These are phyloP conservation scores for Rhodotorula sp. DNA, from an alignment of 1,284 basidiomycete species.

Conservation along the genomic window DNA sequence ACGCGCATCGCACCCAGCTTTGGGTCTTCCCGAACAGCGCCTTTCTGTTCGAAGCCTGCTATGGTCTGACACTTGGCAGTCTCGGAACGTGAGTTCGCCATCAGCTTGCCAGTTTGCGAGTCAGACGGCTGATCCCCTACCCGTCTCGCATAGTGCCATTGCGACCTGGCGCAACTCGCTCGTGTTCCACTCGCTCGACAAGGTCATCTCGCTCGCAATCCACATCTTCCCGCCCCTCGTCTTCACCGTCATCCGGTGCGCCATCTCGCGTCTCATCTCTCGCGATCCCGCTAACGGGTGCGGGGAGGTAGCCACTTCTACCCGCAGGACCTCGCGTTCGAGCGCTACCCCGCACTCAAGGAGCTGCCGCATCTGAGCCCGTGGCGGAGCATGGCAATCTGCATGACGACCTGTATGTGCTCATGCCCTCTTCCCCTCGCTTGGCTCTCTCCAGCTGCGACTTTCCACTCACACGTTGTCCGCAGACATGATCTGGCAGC, in stretches of 20 bases:
- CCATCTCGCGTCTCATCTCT: neutral
- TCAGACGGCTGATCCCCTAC: neutral
- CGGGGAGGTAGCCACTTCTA: slow-evolving; percentile 35
- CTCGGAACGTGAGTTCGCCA: slow-evolving; percentile 36
- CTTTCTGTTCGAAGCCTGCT: slow-evolving; percentile 47
- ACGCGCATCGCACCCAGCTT: slow-evolving; percentile 25
- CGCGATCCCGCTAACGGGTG: neutral
- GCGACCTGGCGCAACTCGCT: slow-evolving; percentile 51
- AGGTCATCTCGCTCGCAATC: slow-evolving; percentile 49
- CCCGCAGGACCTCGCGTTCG: slow-evolving; percentile 34
- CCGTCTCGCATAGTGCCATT: slow-evolving; percentile 37
- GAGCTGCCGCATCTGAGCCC: slow-evolving; percentile 25
- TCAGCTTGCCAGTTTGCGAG: too few species aligned
- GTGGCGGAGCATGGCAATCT: slow-evolving; percentile 40
- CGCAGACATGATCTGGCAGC: slow-evolving; percentile 47
- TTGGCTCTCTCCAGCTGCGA: too few species aligned
- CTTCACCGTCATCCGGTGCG: slow-evolving; percentile 42
- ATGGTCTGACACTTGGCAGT: slow-evolving; percentile 48
- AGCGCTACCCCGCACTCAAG: slow-evolving; percentile 44
- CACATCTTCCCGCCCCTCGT: slow-evolving; percentile 47
- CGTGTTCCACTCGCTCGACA: slow-evolving; percentile 50
- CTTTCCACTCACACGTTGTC: neutral
- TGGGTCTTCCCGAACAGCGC: slow-evolving; percentile 46
- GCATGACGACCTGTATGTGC: slow-evolving; percentile 40
- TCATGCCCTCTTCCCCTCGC: too few species aligned